Evolutionary conservation across 352 stramenopile genomes (phyloP).

Genomic region (Globisporangium irregulare): DNA sequence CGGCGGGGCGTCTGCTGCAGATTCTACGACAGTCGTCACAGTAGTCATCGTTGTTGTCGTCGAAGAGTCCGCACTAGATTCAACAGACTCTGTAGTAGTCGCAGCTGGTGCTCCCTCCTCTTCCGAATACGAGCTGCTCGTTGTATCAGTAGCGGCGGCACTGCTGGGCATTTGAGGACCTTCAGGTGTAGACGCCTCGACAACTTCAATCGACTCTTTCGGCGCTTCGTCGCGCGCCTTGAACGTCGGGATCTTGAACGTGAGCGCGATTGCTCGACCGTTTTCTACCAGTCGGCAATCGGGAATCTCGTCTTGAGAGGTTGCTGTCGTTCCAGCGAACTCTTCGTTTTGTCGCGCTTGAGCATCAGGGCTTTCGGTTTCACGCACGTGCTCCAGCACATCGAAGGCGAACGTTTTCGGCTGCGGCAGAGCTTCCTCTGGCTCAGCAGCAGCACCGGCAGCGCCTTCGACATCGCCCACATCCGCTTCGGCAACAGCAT

Average conservation of each 20-base stretch:
- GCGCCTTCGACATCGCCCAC: neutral
- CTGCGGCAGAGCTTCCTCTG: neutral
- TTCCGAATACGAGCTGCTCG: neutral
- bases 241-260: conserved; percentile 21
- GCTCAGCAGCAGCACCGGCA: neutral
- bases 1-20: conserved; percentile 1
- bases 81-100: neutral
- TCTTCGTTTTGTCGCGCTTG: conserved; percentile 4
- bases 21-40: neutral
- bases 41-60: neutral
- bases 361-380: conserved; percentile 1
- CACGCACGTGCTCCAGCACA: conserved; percentile 15
- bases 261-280: conserved; percentile 17
- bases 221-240: conserved; percentile 12
- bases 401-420: conserved; percentile 25
- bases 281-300: conserved; percentile 13
- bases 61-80: neutral
- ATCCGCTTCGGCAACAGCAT: conserved; percentile 5
- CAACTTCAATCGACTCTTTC: conserved; percentile 9
- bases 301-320: neutral
- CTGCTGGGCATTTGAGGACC: neutral
- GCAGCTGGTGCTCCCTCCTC: neutral
- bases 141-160: neutral
- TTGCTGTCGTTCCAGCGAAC: neutral
- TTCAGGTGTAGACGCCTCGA: neutral